phyloP scores from a whole-genome alignment of 2,329 filamentous ascomycete genomes.

The Aspergillus ochraceoroseus region DNA sequence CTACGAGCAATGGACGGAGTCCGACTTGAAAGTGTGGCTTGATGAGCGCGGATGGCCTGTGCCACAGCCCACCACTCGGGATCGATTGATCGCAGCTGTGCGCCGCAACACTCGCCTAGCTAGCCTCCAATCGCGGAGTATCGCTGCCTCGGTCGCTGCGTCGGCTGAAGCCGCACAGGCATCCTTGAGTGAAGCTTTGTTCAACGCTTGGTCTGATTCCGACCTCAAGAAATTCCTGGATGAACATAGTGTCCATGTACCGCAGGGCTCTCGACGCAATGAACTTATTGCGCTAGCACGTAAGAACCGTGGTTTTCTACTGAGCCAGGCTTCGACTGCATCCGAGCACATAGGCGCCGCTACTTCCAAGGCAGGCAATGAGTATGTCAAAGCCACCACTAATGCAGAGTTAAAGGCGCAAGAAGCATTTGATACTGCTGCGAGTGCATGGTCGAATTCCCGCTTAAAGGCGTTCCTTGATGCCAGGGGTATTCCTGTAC shows the following conservation, averaged over 20 bases:
- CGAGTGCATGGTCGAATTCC: constrained; percentile 66
- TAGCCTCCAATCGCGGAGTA: constrained; percentile 61
- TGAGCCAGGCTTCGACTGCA: constrained; percentile 47
- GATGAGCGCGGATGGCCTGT: constrained; percentile 80
- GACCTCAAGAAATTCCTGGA: constrained; percentile 90
- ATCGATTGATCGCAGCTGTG: constrained; percentile 81
- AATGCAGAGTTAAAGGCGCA: constrained; percentile 58
- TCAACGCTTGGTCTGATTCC: constrained; percentile 85
- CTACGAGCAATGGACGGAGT: constrained; percentile 85
- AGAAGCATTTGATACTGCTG: constrained; percentile 61
- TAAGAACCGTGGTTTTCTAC: constrained; percentile 68
- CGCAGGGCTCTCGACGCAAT: constrained; percentile 84
- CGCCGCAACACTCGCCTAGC: constrained; percentile 85
- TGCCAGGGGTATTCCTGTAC: constrained; percentile 68
- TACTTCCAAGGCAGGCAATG: constrained; percentile 68
- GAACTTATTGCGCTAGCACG: constrained; percentile 85
- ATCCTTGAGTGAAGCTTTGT: constrained; percentile 73
- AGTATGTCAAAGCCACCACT: constrained; percentile 71
- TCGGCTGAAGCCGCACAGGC: constrained; percentile 66
- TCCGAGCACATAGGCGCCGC: constrained; percentile 61
- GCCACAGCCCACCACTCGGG: constrained; percentile 76
- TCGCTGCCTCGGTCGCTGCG: constrained; percentile 57
- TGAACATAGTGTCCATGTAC: constrained; percentile 82
- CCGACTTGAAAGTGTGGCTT: constrained; percentile 88
- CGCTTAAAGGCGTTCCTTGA: constrained; percentile 74